A percentile compares a stretch with the other conserved stretches of the same genome.
Evolutionary conservation across 768 basidiomycete genomes (phyloP).

Genomic region (Collybia sordida): DNA sequence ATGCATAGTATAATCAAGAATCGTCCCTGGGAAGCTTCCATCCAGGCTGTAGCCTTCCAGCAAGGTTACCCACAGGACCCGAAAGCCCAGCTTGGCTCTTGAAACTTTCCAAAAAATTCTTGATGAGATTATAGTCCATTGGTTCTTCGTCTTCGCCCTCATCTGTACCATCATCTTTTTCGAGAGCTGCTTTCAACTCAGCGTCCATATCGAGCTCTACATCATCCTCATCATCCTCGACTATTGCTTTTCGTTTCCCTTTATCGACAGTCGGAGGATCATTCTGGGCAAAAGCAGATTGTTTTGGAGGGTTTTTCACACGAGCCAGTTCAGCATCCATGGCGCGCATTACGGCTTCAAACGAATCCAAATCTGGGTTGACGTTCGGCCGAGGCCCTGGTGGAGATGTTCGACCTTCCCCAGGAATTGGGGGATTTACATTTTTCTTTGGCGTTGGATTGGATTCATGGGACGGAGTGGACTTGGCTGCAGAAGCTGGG

Average conservation of each 20-base stretch:
- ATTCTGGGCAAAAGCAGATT: slow-evolving; percentile 12
- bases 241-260: slow-evolving; percentile 44
- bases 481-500: slow-evolving; percentile 38
- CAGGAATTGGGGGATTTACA: background rate
- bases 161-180: slow-evolving; percentile 41
- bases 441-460: background rate
- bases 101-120: slow-evolving; percentile 96
- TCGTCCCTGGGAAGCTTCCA: slow-evolving; percentile 76
- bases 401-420: slow-evolving; percentile 12
- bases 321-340: slow-evolving; percentile 84
- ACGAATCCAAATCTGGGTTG: slow-evolving; percentile 82
- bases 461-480: slow-evolving; percentile 11
- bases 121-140: slow-evolving; percentile 89
- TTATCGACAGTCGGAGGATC: slow-evolving; percentile 10
- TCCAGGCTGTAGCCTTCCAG: slow-evolving; percentile 76
- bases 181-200: slow-evolving; percentile 70
- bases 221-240: slow-evolving; percentile 52
- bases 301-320: slow-evolving; percentile 29
- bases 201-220: slow-evolving; percentile 89
- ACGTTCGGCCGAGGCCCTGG: slow-evolving; percentile 38
- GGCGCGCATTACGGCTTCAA: slow-evolving; percentile 94
- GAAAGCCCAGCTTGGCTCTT: slow-evolving; percentile 86
- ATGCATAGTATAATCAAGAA: slow-evolving; percentile 9
- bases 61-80: slow-evolving; percentile 90
- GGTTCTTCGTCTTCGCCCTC: slow-evolving; percentile 57